Base-by-base conservation (phyloP, 345 rosid genomes). In the Salix dunnii region DNA sequence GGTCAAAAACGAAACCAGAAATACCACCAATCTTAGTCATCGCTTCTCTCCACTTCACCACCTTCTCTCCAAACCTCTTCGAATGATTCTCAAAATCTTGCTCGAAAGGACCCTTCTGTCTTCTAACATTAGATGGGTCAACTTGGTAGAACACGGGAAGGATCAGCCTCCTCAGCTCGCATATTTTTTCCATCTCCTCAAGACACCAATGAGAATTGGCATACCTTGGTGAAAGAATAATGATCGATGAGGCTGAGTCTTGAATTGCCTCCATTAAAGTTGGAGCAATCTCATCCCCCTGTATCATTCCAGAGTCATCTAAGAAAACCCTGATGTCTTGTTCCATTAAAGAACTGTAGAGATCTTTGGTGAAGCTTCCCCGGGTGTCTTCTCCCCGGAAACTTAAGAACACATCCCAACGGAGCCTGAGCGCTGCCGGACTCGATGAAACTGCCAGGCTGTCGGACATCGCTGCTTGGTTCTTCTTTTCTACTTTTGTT, bases 371-470 rank as follows among this genome's bases (percentile, higher is more conserved):
- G 81, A 90, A 38, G 73, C 48, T 75, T 3, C 35, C 5, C 62
- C 93, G 85, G 17, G 89, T 88, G 78, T 90, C 93, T 69, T 77
- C 86, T 21, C 91, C 89, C 25, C 89, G 81, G 80, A 90, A 90
- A 27, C 91, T 90, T 16, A 90, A 78, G 78, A 90, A 88, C 5
- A 87, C 87, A 82, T 90, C 90, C 78, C 75, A 90, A 11, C 67
- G 73, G 74, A 80, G 84, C 70, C 92, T 83, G 7, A 72, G 74
- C 36, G 83, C 79, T 35, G 79, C 83, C 55, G 76, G 85, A 51
- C 71, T 2, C 2, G 61, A 12, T 27, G 76, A 51, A 53, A 55
- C 69, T 36, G 6, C 21, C 61, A 55, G 61, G 27, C 5, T 7
- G 11, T 21, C 7, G 61, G 61, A 23, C 61, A 55, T 55, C 7